Conservation (phyloP, 768 basidiomycete genomes). For the Russula sp. region DNA sequence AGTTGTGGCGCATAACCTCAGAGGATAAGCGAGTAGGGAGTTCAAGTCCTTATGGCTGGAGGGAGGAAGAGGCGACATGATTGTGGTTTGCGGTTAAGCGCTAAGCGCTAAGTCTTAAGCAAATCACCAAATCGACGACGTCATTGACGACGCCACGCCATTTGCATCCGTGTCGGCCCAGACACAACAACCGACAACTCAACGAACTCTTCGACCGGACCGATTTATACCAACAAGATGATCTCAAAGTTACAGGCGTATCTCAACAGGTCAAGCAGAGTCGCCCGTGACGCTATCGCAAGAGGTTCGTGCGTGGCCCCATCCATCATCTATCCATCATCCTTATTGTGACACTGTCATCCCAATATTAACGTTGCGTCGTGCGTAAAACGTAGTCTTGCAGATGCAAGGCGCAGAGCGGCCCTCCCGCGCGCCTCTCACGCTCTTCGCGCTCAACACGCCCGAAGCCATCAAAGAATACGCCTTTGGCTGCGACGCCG, state of each 20-base stretch:
- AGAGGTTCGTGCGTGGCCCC: conserved; percentile 9
- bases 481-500: conserved; percentile 77
- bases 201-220: too few relatives aligned
- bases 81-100: background rate
- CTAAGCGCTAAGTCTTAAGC: too few relatives aligned
- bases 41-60: background rate
- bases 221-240: background rate
- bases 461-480: conserved; percentile 51
- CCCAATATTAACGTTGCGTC: too few relatives aligned
- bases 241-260: conserved; percentile 29
- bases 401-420: conserved; percentile 71
- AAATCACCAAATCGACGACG: too few relatives aligned
- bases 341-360: too few relatives aligned
- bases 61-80: background rate
- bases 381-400: conserved; percentile 38
- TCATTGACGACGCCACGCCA: too few relatives aligned
- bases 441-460: conserved; percentile 59
- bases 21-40: conserved; percentile 42
- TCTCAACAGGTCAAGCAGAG: conserved; percentile 34
- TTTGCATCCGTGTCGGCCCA: too few relatives aligned
- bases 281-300: conserved; percentile 33
- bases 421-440: conserved; percentile 52
- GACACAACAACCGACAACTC: too few relatives aligned
- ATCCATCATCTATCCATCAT: background rate
- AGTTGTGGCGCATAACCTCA: conserved; percentile 47